Base-by-base conservation (phyloP, 2,329 filamentous ascomycete genomes). In the Lachnellula cervina region DNA sequence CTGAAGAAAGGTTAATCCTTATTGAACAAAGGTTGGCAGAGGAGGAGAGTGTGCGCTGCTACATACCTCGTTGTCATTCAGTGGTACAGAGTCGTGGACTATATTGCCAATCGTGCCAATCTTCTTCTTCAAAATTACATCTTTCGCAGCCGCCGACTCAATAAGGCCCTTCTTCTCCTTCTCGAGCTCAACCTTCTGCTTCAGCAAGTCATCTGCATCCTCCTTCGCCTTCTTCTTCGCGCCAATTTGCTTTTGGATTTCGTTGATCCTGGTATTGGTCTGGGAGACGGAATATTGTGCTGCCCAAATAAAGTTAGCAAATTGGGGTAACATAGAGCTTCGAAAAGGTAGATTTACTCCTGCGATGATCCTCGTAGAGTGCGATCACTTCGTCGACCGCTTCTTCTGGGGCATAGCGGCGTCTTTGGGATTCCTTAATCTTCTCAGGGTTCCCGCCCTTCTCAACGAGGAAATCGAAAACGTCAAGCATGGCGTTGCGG, bases 191-290 rank as follows among this genome's bases (percentile, higher is more conserved):
- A 79, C 78, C 74, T 96, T 97, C 71, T 93, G 78, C 69, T 86
- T 77, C 56, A 97, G 78, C 59, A 97, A 77, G 42, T 91, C 88
- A 64, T 83, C 83, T 42, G 90, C 90, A 71, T 93, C 85, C 76
- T 96, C 90, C 78, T 97, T 96, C 64, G 86, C 86, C 82, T 96
- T 96, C 78, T 96, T 96, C 80, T 93, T 95, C 68, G 82, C 77
- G 17, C 89, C 90, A 69, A 97, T 96, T 71, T 91, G 84, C 75
- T 96, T 96, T 72, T 96, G 89, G 32, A 90, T 81, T 19, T 82
- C 85, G 75, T 97, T 97, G 74, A 96, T 92, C 76, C 89, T 85
- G 66, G 84, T 85, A 63, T 87, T 88, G 64, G 94, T 81, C 72
- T 96, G 90, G 19, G 86, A 90, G 7, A 86, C 88, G 53, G 81